Conservation (phyloP, 768 basidiomycete genomes). For the Lentinula detonsa region DNA sequence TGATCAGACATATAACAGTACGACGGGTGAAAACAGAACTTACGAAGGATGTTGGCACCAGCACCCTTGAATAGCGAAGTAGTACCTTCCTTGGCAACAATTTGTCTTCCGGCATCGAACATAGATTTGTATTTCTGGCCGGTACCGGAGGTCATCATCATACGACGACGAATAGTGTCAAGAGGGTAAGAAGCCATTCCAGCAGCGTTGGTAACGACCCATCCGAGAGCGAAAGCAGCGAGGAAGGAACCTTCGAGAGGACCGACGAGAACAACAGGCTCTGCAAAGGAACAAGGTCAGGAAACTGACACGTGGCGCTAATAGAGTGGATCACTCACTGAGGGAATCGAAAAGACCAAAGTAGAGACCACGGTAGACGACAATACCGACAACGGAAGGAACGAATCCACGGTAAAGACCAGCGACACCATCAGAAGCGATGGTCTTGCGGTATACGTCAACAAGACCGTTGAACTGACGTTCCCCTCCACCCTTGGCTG, state of each 20-base stretch:
- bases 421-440: constrained; percentile 74
- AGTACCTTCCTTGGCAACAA: constrained; percentile 72
- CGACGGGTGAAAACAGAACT: constrained; percentile 13
- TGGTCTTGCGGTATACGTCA: constrained; percentile 80
- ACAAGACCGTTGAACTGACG: constrained; percentile 85
- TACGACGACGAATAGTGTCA: constrained; percentile 78
- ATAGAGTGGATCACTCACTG: constrained; percentile 34
- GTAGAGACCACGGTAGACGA: constrained; percentile 84
- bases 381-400: constrained; percentile 81
- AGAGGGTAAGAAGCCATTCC: constrained; percentile 76
- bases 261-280: constrained; percentile 80
- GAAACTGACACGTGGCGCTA: constrained; percentile 13
- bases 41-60: constrained; percentile 82
- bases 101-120: constrained; percentile 69
- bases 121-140: constrained; percentile 76
- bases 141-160: constrained; percentile 90
- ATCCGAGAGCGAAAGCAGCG: constrained; percentile 78
- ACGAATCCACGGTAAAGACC: constrained; percentile 89
- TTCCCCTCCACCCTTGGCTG: constrained; percentile 57
- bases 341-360: constrained; percentile 75
- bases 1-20: neutral
- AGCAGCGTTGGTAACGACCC: constrained; percentile 83
- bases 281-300: constrained; percentile 20
- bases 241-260: constrained; percentile 74
- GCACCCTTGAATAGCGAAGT: constrained; percentile 86